Evolutionary conservation across 2,329 filamentous ascomycete species (phyloP), one percentile per base, ranked within the genome.

Genomic region (Diplodia sapinea): DNA sequence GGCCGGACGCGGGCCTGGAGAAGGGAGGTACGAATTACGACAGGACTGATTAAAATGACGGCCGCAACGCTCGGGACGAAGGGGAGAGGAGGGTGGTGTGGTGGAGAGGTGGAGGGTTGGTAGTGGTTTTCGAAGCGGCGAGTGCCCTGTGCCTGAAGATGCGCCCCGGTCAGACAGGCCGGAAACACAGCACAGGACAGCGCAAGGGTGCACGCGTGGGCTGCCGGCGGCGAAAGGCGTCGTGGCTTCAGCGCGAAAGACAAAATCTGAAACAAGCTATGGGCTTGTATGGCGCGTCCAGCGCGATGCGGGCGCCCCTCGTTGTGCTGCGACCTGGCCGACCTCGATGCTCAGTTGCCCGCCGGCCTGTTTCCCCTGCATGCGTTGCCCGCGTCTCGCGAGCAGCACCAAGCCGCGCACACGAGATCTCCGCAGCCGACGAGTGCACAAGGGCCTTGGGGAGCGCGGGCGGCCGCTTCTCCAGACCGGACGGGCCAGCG

Each of bases 21-120:
- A 65, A 65, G 62, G 62, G 62, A 65, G 49, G 51, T 54, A 65
- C 62, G 62, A 65, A 65, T 65, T 65, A 65, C 62, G 51, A 65
- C 62, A 55, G 62, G 49, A 50, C 62, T 54, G 62, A 65, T 65
- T 65, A 65, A 55, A 65, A 63, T 51, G 59, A 63, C 59, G 59
- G 59, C 59, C 59, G 59, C 59, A 63, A 51, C 59, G 59, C 59
- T 63, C 59, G 47, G 59, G 59, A 63, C 59, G 59, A 51, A 63
- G 31, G 57, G 59, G 59, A 49, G 47, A 23, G 47, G 38, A 47
- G 6, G 43, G 56, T 29, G 56, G 56, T 40, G 36, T 17, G 40
- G 15, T 43, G 43, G 59, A 49, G 59, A 49, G 59, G 59, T 51
- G 43, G n/a, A 9, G 47, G 20, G 57, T 17, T 62, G 43, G 43